These are phyloP conservation scores for Cryptococcus sp. DNA, from an alignment of 1,284 basidiomycete genomes.

Conservation along the genomic window DNA sequence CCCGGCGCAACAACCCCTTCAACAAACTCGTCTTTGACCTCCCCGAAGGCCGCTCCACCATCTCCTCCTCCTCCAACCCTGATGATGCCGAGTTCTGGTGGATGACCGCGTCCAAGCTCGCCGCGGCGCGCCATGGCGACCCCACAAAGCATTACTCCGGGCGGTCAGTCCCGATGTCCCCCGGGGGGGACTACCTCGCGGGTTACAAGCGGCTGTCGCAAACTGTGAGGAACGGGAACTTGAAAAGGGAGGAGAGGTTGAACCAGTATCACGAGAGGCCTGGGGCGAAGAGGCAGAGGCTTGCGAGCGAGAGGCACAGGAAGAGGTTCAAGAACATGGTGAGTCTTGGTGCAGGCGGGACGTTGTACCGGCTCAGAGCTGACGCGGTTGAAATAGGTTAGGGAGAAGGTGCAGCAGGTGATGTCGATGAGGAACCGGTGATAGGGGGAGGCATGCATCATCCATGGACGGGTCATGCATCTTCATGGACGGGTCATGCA, in stretches of 20 bases:
- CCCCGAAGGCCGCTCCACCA: neutral
- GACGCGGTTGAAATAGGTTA: conserved; percentile 21
- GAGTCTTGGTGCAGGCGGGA: conserved; percentile 12
- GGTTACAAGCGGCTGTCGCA: conserved; percentile 19
- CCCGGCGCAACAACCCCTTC: too few species aligned
- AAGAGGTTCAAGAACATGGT: conserved; percentile 46
- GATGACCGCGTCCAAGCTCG: neutral
- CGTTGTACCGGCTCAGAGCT: neutral
- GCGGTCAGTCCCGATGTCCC: conserved; percentile 4
- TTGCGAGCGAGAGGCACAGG: conserved; percentile 35
- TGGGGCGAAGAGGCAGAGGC: conserved; percentile 31
- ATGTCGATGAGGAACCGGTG: conserved; percentile 27
- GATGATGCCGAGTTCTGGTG: conserved; percentile 1
- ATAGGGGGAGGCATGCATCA: conserved; percentile 4
- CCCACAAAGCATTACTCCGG: conserved; percentile 9
- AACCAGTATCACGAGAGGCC: conserved; percentile 40
- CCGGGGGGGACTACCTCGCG: conserved; percentile 17
- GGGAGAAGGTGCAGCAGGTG: conserved; percentile 35
- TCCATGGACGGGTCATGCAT: neutral
- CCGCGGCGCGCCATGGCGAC: neutral
- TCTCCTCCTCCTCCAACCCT: conserved; percentile 1
- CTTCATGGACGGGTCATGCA: neutral
- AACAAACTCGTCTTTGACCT: too few species aligned
- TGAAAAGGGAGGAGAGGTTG: conserved; percentile 26
- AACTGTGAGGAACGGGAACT: conserved; percentile 17